These are phyloP conservation scores for Aspergillus clavatus DNA, from an alignment of 2,329 filamentous ascomycete species.

Conservation along the genomic window DNA sequence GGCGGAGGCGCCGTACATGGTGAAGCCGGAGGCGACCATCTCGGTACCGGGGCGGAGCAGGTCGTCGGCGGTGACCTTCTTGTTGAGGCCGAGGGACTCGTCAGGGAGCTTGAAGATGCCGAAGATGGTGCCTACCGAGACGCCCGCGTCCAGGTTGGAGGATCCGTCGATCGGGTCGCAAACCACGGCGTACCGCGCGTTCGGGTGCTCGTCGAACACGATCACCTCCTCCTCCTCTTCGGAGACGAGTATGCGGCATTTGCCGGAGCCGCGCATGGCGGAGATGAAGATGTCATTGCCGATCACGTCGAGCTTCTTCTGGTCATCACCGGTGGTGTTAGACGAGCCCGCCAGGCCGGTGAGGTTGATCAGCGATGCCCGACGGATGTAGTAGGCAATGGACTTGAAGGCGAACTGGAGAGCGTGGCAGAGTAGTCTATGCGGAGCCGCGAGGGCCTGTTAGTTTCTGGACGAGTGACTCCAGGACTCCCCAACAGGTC, in stretches of 20 bases:
- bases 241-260: constrained; percentile 88
- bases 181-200: constrained; percentile 83
- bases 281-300: constrained; percentile 97
- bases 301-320: constrained; percentile 99
- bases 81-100: constrained; percentile 44
- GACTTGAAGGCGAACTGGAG: constrained; percentile 99
- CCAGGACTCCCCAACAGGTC: not conserved
- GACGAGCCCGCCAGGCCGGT: constrained; percentile 91
- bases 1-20: constrained; percentile 97
- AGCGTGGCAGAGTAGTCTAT: constrained; percentile 87
- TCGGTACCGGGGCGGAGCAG: constrained; percentile 85
- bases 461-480: not conserved
- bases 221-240: constrained; percentile 96
- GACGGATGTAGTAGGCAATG: constrained; percentile 98
- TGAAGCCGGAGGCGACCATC: constrained; percentile 93
- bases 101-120: constrained; percentile 86
- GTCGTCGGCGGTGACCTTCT: constrained; percentile 63
- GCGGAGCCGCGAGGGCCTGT: not conserved
- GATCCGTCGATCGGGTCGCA: constrained; percentile 98
- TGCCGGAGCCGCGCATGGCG: constrained; percentile 87
- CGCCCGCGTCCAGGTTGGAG: constrained; percentile 94
- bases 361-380: constrained; percentile 90
- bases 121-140: constrained; percentile 97
- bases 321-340: constrained; percentile 94
- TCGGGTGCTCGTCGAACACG: constrained; percentile 69